Base-by-base conservation (phyloP, 2,329 filamentous ascomycete species). In the Cladobotryum mycophilum region DNA sequence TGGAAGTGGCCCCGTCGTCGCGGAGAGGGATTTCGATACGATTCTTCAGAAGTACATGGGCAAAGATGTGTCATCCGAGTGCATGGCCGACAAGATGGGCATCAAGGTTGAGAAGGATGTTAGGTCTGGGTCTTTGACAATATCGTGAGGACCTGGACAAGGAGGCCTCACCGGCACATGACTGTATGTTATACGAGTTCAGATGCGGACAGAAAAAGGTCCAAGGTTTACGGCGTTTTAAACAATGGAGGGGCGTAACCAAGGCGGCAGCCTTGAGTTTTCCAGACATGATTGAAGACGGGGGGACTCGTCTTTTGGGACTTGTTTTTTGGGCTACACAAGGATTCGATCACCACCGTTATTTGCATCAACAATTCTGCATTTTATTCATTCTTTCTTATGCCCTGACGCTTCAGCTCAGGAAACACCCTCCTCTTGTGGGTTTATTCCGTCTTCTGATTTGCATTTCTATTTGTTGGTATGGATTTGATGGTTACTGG, bases 1-100 rank as follows among this genome's bases (percentile, higher is more conserved):
- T 0, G 88, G 95, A 59, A 86, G 79, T 15, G 92, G 93, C 14
- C 89, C 95, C 12, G 89, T 96, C 15, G 88, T 99, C 20, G 86
- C 90, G 55, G 85, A 95, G 70, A 82, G 82, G 49, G 91, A 97
- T 61, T 95, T 97, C 60, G 87, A 96, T 64, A 81, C 77, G 38
- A 86, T 90, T 47, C 77, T 92, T 70, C 79, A 75, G 54, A 83
- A 83, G 64, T 84, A 82, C 57, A 74, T 82, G 58, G 74, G 78
- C 61, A 69, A 70, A 54, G 66, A 71, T 18, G 62, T 61, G 22
- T 63, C 66, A 5, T 60, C 64, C 9, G 63, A 62, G 15, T 64
- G 64, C 45, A 59, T 68, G 35, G 68, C 67, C 42, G 55, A 58
- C n/a, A 60, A 61, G 82, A 72, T 93, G 25, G 85, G 89, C 55